These are phyloP conservation scores for Ilex paraguariensis DNA, from an alignment of 305 asterid species.

Conservation along the genomic window DNA sequence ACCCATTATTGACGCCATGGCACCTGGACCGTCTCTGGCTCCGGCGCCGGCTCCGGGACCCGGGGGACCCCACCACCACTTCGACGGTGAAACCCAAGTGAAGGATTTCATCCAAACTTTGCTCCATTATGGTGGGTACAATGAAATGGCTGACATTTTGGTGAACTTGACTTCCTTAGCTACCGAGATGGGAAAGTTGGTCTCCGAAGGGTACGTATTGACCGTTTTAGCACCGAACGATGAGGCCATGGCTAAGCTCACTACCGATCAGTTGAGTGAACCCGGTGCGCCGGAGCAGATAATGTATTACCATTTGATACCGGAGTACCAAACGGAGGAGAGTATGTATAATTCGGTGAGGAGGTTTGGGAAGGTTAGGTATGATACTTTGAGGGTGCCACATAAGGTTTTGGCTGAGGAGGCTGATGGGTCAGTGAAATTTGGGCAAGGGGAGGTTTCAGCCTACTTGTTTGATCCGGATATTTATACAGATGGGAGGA, in stretches of 20 bases:
- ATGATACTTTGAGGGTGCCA: slow-evolving; percentile 12
- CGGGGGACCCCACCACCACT: not conserved
- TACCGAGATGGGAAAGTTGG: slow-evolving; percentile 8
- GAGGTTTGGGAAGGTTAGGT: slow-evolving; percentile 8
- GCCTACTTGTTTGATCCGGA: slow-evolving; percentile 16
- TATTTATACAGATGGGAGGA: slow-evolving; percentile 14
- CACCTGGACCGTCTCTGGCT: not conserved
- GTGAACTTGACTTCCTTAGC: slow-evolving; percentile 11
- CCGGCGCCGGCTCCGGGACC: not conserved
- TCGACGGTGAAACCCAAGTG: not conserved
- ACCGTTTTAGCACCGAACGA: slow-evolving; percentile 14
- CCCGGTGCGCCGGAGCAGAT: slow-evolving; percentile 15
- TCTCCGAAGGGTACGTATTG: slow-evolving; percentile 11
- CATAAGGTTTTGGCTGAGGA: slow-evolving; percentile 14
- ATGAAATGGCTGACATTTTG: slow-evolving; percentile 10
- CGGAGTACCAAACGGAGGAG: slow-evolving; percentile 15
- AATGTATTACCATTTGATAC: slow-evolving; percentile 15
- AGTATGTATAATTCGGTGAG: slow-evolving; percentile 12
- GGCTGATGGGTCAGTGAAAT: slow-evolving; percentile 13
- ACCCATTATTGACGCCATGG: not conserved
- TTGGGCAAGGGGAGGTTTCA: slow-evolving; percentile 8
- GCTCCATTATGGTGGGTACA: slow-evolving; percentile 13
- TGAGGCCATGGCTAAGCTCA: slow-evolving; percentile 12
- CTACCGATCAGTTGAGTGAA: slow-evolving; percentile 15
- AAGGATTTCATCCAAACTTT: slow-evolving; percentile 10